Base-by-base conservation (phyloP, 2,329 filamentous ascomycete species). In the Colletotrichum falcatum region DNA sequence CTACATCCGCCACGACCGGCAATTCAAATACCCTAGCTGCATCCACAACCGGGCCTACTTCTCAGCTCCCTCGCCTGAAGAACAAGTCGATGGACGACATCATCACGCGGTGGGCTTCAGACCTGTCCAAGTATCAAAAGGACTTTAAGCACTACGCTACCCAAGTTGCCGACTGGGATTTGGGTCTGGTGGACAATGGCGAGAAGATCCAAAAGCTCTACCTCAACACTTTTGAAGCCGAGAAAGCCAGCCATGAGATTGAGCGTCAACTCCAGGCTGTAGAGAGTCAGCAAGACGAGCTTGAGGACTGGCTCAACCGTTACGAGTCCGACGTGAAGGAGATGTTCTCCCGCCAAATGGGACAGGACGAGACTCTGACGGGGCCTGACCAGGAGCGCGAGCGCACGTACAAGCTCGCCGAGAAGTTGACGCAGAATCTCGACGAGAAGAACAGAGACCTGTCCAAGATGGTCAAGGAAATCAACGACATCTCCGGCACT, bases 1-100 rank as follows among this genome's bases (percentile, higher is more conserved):
- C 64, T 26, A 59, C 58, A 48, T 49, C 68, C 9, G 59, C 68
- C 18, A 61, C 72, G 5, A 73, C 77, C 4, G 48, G 77, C 26
- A 76, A 78, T 14, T 74, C 81, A 30, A 85, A 79, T 55, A 74
- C 78, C 35, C 82, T 95, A 59, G 90, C 89, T 23, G 89, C 91
- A 35, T 97, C 94, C 1, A 97, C 93, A 4, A 86, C 89, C 42
- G 95, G 95, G 0, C 94, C 95, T 1, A 85, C 91, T 3, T 95
- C 96, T 20, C 91, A 94, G 67, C 90, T 97, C 76, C 96, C 95
- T 5, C 92, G 96, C 35, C 86, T 99, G 46, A 97, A 97, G 85
- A 97, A 98, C 82, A 98, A 97, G 84, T 97, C 95, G 0, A 98
- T 99, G 93, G 96, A 99, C 78, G 96, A 99, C 79, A 98, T 99